phyloP scores from a whole-genome alignment of 2,329 filamentous ascomycete species.

The Acrocalymma vagum region DNA sequence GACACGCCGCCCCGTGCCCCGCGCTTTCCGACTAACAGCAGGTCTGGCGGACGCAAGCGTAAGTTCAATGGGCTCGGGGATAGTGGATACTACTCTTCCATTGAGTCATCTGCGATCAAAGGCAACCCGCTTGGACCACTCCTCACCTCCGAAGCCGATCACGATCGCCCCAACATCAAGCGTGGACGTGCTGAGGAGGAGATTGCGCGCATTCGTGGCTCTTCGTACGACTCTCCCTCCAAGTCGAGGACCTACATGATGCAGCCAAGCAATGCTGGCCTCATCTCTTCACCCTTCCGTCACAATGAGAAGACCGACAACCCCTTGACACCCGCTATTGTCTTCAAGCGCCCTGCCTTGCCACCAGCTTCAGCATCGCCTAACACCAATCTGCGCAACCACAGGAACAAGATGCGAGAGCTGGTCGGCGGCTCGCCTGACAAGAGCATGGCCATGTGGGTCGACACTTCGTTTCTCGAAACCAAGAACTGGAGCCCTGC shows the following conservation, averaged over 20 bases:
- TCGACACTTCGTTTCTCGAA: conserved; percentile 58
- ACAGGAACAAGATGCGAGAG: conserved; percentile 81
- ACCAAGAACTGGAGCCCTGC: conserved; percentile 67
- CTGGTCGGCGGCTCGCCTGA: conserved; percentile 80
- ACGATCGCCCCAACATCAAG: conserved; percentile 81
- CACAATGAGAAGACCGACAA: conserved; percentile 53
- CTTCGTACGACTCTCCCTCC: conserved; percentile 90
- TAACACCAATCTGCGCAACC: conserved; percentile 88
- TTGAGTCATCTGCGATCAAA: conserved; percentile 88
- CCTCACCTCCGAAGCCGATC: conserved; percentile 76
- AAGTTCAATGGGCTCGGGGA: conserved; percentile 85
- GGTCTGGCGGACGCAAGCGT: conserved; percentile 73
- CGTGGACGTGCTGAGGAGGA: conserved; percentile 94
- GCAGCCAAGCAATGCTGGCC: conserved; percentile 47
- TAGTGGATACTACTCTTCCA: conserved; percentile 95
- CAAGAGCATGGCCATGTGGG: conserved; percentile 61
- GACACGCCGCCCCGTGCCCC: conserved; percentile 79
- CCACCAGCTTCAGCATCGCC: conserved; percentile 84
- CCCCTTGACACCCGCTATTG: conserved; percentile 83
- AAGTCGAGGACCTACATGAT: conserved; percentile 68
- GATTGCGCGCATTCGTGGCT: conserved; percentile 90
- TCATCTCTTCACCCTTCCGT: conserved; percentile 53
- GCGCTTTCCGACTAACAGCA: conserved; percentile 69
- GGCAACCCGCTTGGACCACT: conserved; percentile 71
- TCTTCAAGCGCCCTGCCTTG: conserved; percentile 74